Base-by-base conservation (phyloP, 306 rosid species). In the Clitoria ternatea region DNA sequence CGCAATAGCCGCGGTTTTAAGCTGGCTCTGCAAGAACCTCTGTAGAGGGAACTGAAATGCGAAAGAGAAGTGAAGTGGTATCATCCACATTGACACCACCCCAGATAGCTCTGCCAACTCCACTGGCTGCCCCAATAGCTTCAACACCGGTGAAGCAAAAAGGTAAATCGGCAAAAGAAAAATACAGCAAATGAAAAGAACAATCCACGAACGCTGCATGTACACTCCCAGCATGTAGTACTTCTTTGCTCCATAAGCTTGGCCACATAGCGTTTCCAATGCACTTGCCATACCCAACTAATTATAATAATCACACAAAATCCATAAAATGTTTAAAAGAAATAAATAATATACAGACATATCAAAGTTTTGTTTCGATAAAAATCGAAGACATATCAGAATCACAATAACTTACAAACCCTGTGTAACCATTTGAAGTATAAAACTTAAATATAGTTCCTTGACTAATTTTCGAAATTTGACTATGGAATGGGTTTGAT, bases 241-340 rank as follows among this genome's bases (percentile, higher is more conserved):
- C 45, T 90, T 83, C 79, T 88, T 86, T 0, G 96, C 97, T 3
- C 98, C 98, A 35, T 7, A 93, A 0, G 98, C 98, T 77, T 93
- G 97, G 27, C 98, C 97, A 1, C 97, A 92, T 0, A 90, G 84
- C 0, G 96, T 92, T 70, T 92, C 93, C 5, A 92, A 72, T 0
- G 96, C 96, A 22, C 97, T 90, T 6, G 96, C 93, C 98, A 92
- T 92, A 5, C 98, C 97, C 60, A 90, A 35, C 97, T 92, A 56
- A 14, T 67, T 4, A 24, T n/a, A n/a, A n/a, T n/a, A n/a, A n/a
- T n/a, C n/a, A n/a, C n/a, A n/a, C n/a, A n/a, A n/a, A n/a, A n/a
- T n/a, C n/a, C n/a, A n/a, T n/a, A n/a, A n/a, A n/a, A n/a, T n/a
- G n/a, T n/a, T n/a, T n/a, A n/a, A n/a, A n/a, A n/a, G n/a, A n/a